phyloP scores from a whole-genome alignment of 306 rosid species.

The Sophora flavescens region DNA sequence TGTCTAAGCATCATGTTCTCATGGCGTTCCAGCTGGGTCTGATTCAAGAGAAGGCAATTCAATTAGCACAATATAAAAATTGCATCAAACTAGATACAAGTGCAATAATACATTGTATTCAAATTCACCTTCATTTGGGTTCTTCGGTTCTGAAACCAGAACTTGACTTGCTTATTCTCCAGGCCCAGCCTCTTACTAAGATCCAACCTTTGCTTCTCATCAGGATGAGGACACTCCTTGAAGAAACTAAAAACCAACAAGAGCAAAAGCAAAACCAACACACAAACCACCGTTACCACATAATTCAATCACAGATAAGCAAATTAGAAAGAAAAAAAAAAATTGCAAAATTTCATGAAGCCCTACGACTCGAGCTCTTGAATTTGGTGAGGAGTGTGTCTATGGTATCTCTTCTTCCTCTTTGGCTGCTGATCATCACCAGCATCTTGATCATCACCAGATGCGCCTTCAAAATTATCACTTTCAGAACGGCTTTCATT shows the following conservation, averaged over 20 bases:
- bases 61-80: slow-evolving; percentile 17
- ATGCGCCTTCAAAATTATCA: slow-evolving; percentile 79
- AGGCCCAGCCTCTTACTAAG: slow-evolving; percentile 80
- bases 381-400: slow-evolving; percentile 91
- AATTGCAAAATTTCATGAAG: slow-evolving; percentile 7
- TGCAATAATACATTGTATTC: slow-evolving; percentile 5
- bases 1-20: slow-evolving; percentile 86
- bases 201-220: slow-evolving; percentile 91
- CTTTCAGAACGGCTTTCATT: slow-evolving; percentile 95
- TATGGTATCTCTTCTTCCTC: slow-evolving; percentile 87
- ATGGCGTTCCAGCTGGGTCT: slow-evolving; percentile 97
- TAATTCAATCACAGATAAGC: not conserved
- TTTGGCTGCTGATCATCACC: slow-evolving; percentile 67
- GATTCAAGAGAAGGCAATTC: slow-evolving; percentile 45
- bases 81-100: slow-evolving; percentile 10
- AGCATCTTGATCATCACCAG: slow-evolving; percentile 88
- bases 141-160: slow-evolving; percentile 97
- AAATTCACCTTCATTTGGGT: slow-evolving; percentile 93
- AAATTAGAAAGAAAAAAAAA: not conserved
- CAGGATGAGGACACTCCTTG: slow-evolving; percentile 97
- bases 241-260: slow-evolving; percentile 71
- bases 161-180: slow-evolving; percentile 94
- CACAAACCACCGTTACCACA: slow-evolving; percentile 1
- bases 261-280: not conserved
- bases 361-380: slow-evolving; percentile 91